These are phyloP conservation scores for Amanita rimosa DNA, from an alignment of 768 basidiomycete genomes.

Conservation along the genomic window DNA sequence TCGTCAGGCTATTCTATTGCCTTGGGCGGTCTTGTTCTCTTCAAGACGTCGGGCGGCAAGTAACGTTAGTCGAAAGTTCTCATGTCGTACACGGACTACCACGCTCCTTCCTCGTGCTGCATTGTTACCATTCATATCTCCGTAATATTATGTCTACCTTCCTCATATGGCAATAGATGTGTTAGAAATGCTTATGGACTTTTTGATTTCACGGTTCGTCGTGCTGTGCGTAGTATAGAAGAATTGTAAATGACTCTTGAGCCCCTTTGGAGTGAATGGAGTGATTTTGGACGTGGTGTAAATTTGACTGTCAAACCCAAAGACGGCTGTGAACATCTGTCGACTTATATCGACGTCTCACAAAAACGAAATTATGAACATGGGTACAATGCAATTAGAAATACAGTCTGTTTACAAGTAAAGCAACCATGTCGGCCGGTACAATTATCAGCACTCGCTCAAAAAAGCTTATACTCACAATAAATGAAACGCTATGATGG, in stretches of 20 bases:
- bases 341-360: too few species aligned
- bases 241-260: background rate
- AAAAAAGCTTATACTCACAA: background rate
- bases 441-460: background rate
- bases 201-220: background rate
- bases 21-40: slow-evolving; percentile 71
- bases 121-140: background rate
- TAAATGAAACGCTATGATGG: background rate
- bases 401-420: background rate
- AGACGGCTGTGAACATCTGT: too few species aligned
- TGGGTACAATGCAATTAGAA: too few species aligned
- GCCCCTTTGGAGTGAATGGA: too few species aligned
- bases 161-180: background rate
- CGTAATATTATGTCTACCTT: background rate
- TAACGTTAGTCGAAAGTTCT: slow-evolving; percentile 14
- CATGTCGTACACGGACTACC: background rate
- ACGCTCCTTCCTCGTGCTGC: background rate
- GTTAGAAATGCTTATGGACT: background rate
- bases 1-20: slow-evolving; percentile 76
- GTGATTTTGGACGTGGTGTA: too few species aligned
- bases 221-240: background rate
- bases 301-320: too few species aligned
- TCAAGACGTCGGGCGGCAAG: slow-evolving; percentile 67
- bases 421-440: background rate
- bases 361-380: background rate